These are phyloP conservation scores for Fusarium haematococcum DNA, from an alignment of 2,329 filamentous ascomycete species.

Conservation along the genomic window DNA sequence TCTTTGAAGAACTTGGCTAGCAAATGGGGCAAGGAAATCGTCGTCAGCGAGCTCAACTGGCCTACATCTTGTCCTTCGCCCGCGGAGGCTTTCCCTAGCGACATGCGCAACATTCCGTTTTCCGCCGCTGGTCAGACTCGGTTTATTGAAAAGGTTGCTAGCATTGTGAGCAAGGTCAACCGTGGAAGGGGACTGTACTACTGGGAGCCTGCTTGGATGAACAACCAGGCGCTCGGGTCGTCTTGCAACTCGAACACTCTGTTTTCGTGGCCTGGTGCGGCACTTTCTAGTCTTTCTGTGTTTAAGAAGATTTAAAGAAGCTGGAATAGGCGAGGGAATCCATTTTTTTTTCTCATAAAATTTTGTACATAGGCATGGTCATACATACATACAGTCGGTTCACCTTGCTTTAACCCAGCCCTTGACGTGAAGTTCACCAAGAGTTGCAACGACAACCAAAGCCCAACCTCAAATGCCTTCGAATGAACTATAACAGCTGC, in stretches of 20 bases:
- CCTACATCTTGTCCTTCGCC: constrained; percentile 72
- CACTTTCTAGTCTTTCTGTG: constrained; percentile 67
- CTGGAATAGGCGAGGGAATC: background rate
- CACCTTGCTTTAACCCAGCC: background rate
- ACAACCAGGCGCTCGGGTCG: constrained; percentile 73
- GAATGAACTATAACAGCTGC: background rate
- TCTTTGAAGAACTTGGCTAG: constrained; percentile 69
- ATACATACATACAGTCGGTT: background rate
- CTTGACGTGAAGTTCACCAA: background rate
- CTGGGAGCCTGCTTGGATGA: constrained; percentile 80
- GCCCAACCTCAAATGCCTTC: background rate
- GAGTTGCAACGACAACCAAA: background rate
- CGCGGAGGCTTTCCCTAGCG: constrained; percentile 68
- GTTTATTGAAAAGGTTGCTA: constrained; percentile 71
- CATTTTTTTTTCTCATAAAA: background rate
- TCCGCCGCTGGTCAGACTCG: constrained; percentile 71
- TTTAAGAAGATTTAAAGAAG: constrained; percentile 61
- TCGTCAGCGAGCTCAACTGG: constrained; percentile 80
- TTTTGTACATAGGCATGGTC: background rate
- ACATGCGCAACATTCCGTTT: constrained; percentile 70
- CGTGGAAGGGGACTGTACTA: constrained; percentile 74
- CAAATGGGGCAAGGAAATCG: constrained; percentile 72
- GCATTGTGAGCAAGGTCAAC: constrained; percentile 63
- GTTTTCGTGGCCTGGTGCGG: constrained; percentile 66
- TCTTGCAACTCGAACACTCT: constrained; percentile 74